Conservation (phyloP, 345 rosid genomes). For the Eucalyptus marginata region DNA sequence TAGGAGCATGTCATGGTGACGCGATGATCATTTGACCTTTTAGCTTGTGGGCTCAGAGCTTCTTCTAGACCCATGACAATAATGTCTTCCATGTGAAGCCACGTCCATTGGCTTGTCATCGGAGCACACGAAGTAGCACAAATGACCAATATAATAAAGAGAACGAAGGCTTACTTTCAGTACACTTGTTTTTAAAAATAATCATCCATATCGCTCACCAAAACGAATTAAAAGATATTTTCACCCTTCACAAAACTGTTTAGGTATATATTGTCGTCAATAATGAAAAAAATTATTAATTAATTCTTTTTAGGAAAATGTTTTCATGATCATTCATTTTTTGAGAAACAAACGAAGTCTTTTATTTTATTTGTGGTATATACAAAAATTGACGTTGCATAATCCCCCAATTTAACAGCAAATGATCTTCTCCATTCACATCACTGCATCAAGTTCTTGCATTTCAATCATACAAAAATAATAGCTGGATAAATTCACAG, state of each 20-base stretch:
- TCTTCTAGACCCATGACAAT: not conserved
- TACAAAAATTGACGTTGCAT: not conserved
- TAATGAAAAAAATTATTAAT: too few species aligned
- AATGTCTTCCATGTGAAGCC: too few species aligned
- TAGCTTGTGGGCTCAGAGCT: not conserved
- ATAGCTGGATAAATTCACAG: rapidly evolving
- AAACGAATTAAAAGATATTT: too few species aligned
- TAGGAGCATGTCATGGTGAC: not conserved
- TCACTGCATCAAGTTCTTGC: rapidly evolving
- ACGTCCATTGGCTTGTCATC: too few species aligned
- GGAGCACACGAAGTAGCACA: too few species aligned
- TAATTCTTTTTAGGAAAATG: rapidly evolving
- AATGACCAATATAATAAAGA: too few species aligned
- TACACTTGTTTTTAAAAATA: too few species aligned
- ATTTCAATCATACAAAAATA: not conserved
- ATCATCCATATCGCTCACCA: rapidly evolving
- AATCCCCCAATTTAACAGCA: rapidly evolving
- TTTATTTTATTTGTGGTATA: rapidly evolving
- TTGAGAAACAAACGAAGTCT: rapidly evolving
- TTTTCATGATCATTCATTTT: rapidly evolving
- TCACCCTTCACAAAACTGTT: rapidly evolving
- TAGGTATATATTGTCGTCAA: too few species aligned
- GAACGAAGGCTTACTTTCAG: too few species aligned
- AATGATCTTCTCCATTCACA: rapidly evolving
- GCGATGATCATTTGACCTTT: not conserved